Evolutionary conservation across 2,329 filamentous ascomycete species (phyloP), one percentile per base, ranked within the genome.

Genomic region (Penicillium glabrum): DNA sequence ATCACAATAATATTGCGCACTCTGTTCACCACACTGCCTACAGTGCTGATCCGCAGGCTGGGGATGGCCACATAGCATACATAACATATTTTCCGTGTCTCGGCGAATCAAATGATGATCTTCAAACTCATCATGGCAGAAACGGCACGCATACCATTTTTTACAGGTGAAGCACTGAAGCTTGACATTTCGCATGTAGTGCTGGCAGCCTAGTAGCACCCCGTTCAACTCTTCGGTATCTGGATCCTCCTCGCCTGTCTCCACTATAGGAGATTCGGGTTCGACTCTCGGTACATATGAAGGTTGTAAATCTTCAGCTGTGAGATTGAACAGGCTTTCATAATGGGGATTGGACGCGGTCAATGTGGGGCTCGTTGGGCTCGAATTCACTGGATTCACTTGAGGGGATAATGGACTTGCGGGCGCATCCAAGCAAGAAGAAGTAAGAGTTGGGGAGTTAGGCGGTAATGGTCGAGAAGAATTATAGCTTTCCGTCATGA

Each of bases 121-220:
- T 68, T 97, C 91, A 9, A 80, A 83, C 48, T 87, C 85, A 72
- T 99, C 92, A 70, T 99, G 95, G 70, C 95, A 99, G 70, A 98
- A 89, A 19, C 95, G 88, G 72, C 95, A 99, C 0, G 93, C 90
- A 69, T 97, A 96, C 95, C 95, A 99, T 67, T 85, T 88, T 66
- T 88, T 85, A 76, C 95, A 99, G 26, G 89, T 88, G 63, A 86
- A 91, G 74, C 95, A 99, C 76, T 99, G 93, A 33, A 98, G 79
- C 74, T 98, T 98, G 66, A 99, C 91, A 67, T 98, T 98, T 61
- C 95, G 87, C 69, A 90, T 91, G 74, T 99, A 99, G 75, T 99
- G 95, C 67, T 88, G 82, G 72, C 95, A 99, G 0, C 95, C 95
- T 5, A 97, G 77, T 29, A 81, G 77, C 3, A 76, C 79, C 23